Base-by-base conservation (phyloP, 805 yeast genomes). In the Dipodascus geniculatus region DNA sequence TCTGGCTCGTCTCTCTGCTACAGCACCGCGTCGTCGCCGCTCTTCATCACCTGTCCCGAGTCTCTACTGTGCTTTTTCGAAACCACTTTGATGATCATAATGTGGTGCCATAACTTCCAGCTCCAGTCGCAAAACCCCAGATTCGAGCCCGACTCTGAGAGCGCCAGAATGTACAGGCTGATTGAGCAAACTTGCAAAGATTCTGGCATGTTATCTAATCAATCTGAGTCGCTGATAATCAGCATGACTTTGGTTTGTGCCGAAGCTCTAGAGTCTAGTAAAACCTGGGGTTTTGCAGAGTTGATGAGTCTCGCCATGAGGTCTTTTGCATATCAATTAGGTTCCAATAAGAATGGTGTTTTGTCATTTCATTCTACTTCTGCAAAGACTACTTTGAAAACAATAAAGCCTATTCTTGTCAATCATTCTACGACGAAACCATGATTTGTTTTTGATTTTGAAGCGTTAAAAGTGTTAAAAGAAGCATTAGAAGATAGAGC, bases 171-270 rank as follows among this genome's bases (percentile, higher is more conserved):
- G 1, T 61, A 61, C 49, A 55, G 53, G 24, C 50, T 55, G 22
- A 58, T 63, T 22, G 65, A 63, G 28, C 51, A 55, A 23, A 51
- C 59, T 14, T 55, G 64, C 52, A 47, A 38, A 8, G 55, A 55
- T n/a, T 54, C 58, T 1, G 59, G 60, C 14, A 54, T 53, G 49
- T 48, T 50, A 23, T 49, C 51, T 16, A 53, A 53, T 23, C 6
- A 38, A 17, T 38, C 48, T 17, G 61, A 58, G 23, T 52, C 55
- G 19, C 53, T 62, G 24, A 60, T 63, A 1, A 58, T 63, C 1
- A 57, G 63, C 1, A 48, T 64, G 23, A 64, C 66, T 16, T 56
- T 61, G 22, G 52, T 57, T 11, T 60, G 57, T 33, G 67, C 68
- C 6, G 65, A 61, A 24, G 48, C 59, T 1, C 56, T 60, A 19